Base-by-base conservation (phyloP, 441 rosid species). In the Theobroma grandiflorum region DNA sequence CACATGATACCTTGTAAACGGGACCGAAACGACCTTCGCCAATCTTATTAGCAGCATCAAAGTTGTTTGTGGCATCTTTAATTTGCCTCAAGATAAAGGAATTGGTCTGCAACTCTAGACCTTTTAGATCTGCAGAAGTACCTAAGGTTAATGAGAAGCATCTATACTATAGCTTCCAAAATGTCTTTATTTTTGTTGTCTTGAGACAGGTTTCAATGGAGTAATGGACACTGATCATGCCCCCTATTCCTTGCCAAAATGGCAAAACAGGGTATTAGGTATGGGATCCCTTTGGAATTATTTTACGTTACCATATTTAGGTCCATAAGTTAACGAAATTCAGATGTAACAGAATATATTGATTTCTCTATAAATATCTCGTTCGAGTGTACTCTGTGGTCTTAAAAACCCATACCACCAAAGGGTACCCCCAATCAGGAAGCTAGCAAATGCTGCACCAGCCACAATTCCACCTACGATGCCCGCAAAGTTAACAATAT, bases 21-120 rank as follows among this genome's bases (percentile, higher is more conserved):
- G n/a, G n/a, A n/a, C n/a, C n/a, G n/a, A n/a, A n/a, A n/a, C n/a
- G 31, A 82, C 91, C 91, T 81, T 86, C 91, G 38, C 91, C 91
- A 68, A 88, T 86, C 72, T 86, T 88, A 69, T 84, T 78, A 37
- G 62, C 78, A 45, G 58, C 57, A 73, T 78, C 84, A 40, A 88
- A 88, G 75, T 85, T 87, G 72, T 81, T 81, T 50, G 90, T 87
- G 14, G 91, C 90, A 64, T 76, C 84, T 75, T 82, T 87, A 22
- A 89, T 84, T 80, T 85, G 88, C 55, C 80, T 70, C 42, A 85
- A 33, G 4, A 33, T 38, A 66, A 66, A 66, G 14, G 45, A 40
- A 40, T 16, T 18, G 35, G 45, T 38, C 31, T 66, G 50, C 71
- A 66, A 66, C 2, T 66, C 31, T 18, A 74, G 0, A 58, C 77